Base-by-base conservation (phyloP, 805 yeast genomes). In the Candida oleophila region DNA sequence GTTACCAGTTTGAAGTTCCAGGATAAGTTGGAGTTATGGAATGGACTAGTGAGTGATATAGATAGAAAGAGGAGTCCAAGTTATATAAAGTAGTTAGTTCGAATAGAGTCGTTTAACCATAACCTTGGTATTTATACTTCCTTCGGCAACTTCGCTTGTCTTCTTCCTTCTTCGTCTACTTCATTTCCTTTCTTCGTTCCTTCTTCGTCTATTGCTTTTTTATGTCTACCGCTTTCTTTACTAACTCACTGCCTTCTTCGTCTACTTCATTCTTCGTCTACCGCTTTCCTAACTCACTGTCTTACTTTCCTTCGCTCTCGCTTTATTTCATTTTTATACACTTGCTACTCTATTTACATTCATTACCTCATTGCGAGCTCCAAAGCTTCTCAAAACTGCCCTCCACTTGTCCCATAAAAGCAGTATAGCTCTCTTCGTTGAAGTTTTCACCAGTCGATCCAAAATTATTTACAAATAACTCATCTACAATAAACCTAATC, bases 1-100 rank as follows among this genome's bases (percentile, higher is more conserved):
- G 91, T 83, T 7, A 74, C 84, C 8, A 64, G 62, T 51, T 65
- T 81, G 56, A 64, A 71, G 22, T 67, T 66, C 46, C 66, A 62
- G 0, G 73, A 69, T 35, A 82, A 82, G 55, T 55, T 79, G 43
- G 54, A 47, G 3, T 51, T 76, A 15, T 85, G 89, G 89, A 54
- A 56, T 12, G 60, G 61, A 11, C 53, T 84, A 45, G 57, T 59
- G 3, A 49, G 45, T 15, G 65, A 58, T 41, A 50, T 65, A 21
- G 40, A 19, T 30, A 22, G 33, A 15, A 22, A 41, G 32, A 22
- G 14, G 25, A 28, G n/a, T 16, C 12, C 5, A 15, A 34, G 12
- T 7, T 5, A 5, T 11, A 25, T 25, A 25, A 25, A 25, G 5
- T 25, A 25, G 11, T n/a, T n/a, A n/a, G n/a, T n/a, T n/a, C n/a